Percentiles rank a stretch among this genome's conserved stretches.
Conservation (phyloP, 345 rosid species). For the Euphorbia tirucalli region DNA sequence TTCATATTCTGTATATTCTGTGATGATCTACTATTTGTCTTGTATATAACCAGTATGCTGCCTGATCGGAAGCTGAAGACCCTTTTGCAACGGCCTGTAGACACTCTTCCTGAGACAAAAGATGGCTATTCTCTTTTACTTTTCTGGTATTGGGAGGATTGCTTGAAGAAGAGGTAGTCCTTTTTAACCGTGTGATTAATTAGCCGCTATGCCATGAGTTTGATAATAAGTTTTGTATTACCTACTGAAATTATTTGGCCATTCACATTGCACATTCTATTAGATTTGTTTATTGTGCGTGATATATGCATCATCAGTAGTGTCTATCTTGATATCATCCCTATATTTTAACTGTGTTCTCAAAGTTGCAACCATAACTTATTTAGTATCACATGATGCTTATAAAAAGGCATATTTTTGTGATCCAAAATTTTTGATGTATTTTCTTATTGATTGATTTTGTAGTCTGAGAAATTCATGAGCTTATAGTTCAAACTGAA, state of each 20-base stretch:
- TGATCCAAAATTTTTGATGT: background rate
- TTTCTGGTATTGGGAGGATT: constrained; percentile 98
- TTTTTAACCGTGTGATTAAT: constrained; percentile 5
- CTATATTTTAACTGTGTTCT: background rate
- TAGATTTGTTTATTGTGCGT: background rate
- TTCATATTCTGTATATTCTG: background rate
- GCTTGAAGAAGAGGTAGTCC: constrained; percentile 80
- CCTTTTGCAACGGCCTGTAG: constrained; percentile 73
- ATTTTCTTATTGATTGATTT: background rate
- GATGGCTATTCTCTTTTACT: constrained; percentile 91
- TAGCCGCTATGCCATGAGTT: background rate
- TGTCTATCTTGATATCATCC: background rate
- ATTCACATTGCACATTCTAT: background rate
- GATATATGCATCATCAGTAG: background rate
- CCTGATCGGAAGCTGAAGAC: constrained; percentile 96
- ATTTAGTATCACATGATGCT: no score
- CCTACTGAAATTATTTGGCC: background rate
- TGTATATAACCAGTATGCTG: constrained; percentile 50
- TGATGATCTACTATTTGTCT: background rate
- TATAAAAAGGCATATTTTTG: background rate
- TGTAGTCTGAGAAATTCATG: background rate
- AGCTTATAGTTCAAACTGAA: background rate
- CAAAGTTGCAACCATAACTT: background rate
- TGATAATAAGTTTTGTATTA: background rate
- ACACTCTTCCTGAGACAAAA: constrained; percentile 69